Base-by-base conservation (phyloP, 2,329 filamentous ascomycete genomes). In the Ceratocystiopsis brevicomis region DNA sequence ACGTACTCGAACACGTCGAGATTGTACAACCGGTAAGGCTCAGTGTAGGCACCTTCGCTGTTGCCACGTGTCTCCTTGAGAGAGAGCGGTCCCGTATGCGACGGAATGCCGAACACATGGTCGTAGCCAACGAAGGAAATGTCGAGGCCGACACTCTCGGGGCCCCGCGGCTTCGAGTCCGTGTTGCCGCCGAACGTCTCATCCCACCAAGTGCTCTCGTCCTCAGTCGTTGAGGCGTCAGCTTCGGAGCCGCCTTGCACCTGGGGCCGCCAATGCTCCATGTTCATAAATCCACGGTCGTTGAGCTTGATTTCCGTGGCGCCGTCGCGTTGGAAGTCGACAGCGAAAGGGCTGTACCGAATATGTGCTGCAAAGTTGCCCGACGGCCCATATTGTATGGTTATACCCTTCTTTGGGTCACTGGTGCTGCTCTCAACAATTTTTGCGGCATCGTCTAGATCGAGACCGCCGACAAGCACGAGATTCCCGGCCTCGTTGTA, bases 1-100 rank as follows among this genome's bases (percentile, higher is more conserved):
- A 94, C 79, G 59, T 98, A 98, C 63, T 98, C 90, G 53, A 98
- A 98, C 12, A 98, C 90, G 58, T 98, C 90, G 32, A 84, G 73
- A 59, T 98, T 98, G 66, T 95, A 95, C 59, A 98, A 63, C 35
- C 90, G 76, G 63, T 98, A 98, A 0, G 90, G 90, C 49, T 98
- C 84, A 11, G 71, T 68, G 60, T 90, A 85, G 53, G 85, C 83
- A 48, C 82, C 85, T 17, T 85, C 74, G 19, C 86, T 86, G 19
- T 86, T 86, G 42, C 88, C 90, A 43, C 85, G 79, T 13, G 90
- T 98, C 58, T 93, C 77, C 61, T 82, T 90, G 52, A 98, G 64
- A 0, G 88, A 92, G 39, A 98, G 59, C 8, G 87, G 78, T 2
- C 87, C 85, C 34, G 90, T 76, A 61, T 98, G 90, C 56, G 93